phyloP scores from a whole-genome alignment of 2,329 filamentous ascomycete species.

The Rutstroemia sp. region DNA sequence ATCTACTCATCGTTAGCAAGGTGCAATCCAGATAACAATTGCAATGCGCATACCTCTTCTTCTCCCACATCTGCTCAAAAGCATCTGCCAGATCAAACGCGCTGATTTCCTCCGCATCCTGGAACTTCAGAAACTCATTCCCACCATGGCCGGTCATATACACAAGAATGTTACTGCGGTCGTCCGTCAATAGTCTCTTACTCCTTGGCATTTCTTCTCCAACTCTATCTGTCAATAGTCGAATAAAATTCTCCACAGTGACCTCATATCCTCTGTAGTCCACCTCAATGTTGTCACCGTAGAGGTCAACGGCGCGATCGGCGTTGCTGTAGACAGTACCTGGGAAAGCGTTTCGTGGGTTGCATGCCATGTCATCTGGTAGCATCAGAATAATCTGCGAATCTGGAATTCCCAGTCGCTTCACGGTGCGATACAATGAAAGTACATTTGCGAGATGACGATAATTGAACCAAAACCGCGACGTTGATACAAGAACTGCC shows the following conservation, averaged over 20 bases:
- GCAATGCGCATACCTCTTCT: conserved; percentile 61
- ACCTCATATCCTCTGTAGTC: conserved; percentile 98
- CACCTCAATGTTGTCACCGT: conserved; percentile 98
- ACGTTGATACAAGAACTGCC: conserved; percentile 97
- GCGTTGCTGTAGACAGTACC: conserved; percentile 98
- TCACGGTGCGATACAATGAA: conserved; percentile 95
- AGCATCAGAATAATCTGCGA: conserved; percentile 99
- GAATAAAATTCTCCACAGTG: conserved; percentile 97
- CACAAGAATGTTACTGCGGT: conserved; percentile 91
- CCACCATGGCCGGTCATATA: conserved; percentile 99
- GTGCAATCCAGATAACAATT: not conserved
- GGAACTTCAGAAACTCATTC: conserved; percentile 97
- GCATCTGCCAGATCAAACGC: conserved; percentile 94
- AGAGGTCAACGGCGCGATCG: conserved; percentile 88
- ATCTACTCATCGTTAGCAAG: conserved; percentile 40
- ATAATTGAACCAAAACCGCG: conserved; percentile 99
- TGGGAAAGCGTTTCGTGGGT: conserved; percentile 94
- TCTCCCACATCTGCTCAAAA: conserved; percentile 99
- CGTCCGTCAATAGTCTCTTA: conserved; percentile 89
- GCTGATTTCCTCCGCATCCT: conserved; percentile 95
- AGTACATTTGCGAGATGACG: conserved; percentile 96
- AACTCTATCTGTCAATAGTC: conserved; percentile 86
- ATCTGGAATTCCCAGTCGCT: conserved; percentile 93
- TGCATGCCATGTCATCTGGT: conserved; percentile 99
- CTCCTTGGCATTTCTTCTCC: conserved; percentile 91